phyloP scores from a whole-genome alignment of 2,329 filamentous ascomycete species.

The Ceratocystis variospora region DNA sequence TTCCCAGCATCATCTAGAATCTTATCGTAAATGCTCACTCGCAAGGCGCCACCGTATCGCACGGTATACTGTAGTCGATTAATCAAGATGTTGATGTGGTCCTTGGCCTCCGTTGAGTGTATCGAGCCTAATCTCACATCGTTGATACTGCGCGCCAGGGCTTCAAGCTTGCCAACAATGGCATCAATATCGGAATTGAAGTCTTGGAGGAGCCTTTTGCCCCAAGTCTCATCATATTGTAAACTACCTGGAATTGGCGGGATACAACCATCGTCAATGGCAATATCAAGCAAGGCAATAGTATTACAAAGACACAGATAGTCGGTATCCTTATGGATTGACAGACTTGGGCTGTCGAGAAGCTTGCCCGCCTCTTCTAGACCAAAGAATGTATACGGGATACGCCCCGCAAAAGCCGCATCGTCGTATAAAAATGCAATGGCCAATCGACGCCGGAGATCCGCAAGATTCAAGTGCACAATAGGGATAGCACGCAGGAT shows the following conservation, averaged over 20 bases:
- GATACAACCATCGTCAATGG: conserved; percentile 47
- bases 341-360: conserved; percentile 37
- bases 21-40: conserved; percentile 38
- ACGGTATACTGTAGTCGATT: conserved; percentile 59
- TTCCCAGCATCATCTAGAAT: conserved; percentile 12
- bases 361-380: not conserved
- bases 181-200: conserved; percentile 63
- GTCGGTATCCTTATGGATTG: conserved; percentile 42
- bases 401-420: conserved; percentile 30
- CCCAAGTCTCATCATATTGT: conserved; percentile 23
- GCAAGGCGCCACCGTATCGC: conserved; percentile 46
- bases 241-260: conserved; percentile 14
- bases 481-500: conserved; percentile 47
- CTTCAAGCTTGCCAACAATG: conserved; percentile 46
- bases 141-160: conserved; percentile 48
- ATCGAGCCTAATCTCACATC: conserved; percentile 62
- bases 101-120: conserved; percentile 62
- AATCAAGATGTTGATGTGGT: conserved; percentile 57
- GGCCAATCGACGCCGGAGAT: conserved; percentile 53
- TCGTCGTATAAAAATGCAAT: conserved; percentile 48
- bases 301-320: conserved; percentile 55
- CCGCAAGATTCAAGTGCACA: conserved; percentile 36
- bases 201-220: conserved; percentile 22
- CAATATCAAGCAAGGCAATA: conserved; percentile 57
- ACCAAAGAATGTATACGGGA: conserved; percentile 29